A percentile compares a stretch with the other conserved stretches of the same genome.
Conservation (phyloP, 139 green algal genomes). For the Yamagishiella unicocca region DNA sequence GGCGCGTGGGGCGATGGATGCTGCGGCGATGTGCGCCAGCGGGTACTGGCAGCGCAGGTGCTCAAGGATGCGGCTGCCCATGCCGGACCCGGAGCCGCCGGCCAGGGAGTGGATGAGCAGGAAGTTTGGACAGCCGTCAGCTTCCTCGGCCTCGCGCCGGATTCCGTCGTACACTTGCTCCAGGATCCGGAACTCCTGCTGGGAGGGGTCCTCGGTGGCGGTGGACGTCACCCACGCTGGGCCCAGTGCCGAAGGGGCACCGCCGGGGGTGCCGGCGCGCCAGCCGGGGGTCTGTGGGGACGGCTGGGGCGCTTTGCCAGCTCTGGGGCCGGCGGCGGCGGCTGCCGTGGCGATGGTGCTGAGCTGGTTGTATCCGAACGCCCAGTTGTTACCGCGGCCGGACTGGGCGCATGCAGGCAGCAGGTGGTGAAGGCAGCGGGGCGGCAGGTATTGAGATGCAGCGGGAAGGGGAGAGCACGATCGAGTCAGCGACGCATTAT, state of each 20-base stretch:
- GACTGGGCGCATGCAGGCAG: too few species aligned
- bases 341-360: neutral
- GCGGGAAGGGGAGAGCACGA: too few species aligned
- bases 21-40: constrained; percentile 47
- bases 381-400: constrained; percentile 67
- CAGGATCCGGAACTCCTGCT: constrained; percentile 55
- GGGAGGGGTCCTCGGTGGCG: constrained; percentile 32
- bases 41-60: constrained; percentile 48
- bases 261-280: neutral
- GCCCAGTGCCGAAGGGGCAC: neutral
- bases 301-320: neutral
- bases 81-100: constrained; percentile 55
- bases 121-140: constrained; percentile 54
- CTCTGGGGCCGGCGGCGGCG: neutral
- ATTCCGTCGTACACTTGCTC: constrained; percentile 55
- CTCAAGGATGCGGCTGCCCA: constrained; percentile 59
- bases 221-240: constrained; percentile 21
- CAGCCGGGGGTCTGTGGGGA: neutral
- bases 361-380: constrained; percentile 62
- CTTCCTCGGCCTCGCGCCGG: constrained; percentile 52
- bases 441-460: too few species aligned
- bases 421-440: too few species aligned
- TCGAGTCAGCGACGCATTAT: too few species aligned
- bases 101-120: constrained; percentile 65
- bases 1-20: constrained; percentile 46